Conservation (phyloP, 352 stramenopile species). For the Pythium pectinolyticum region DNA sequence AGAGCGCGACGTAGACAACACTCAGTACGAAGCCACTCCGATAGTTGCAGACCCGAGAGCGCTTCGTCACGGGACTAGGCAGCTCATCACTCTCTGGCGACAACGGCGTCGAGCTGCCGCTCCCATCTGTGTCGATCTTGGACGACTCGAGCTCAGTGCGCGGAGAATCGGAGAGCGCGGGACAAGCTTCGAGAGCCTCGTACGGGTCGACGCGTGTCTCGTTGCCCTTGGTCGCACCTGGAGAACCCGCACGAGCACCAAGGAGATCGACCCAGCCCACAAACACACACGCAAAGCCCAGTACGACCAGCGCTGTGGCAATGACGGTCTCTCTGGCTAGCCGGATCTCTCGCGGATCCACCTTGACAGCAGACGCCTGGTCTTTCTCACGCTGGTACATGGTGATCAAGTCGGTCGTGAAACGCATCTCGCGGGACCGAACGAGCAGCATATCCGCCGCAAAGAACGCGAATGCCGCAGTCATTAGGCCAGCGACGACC, state of each 20-base stretch:
- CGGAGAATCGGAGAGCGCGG: not conserved
- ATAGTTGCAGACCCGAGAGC: conserved; percentile 32
- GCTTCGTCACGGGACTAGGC: conserved; percentile 17
- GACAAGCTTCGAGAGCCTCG: conserved; percentile 2
- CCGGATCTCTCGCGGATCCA: conserved; percentile 33
- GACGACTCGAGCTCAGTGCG: no score
- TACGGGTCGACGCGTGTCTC: not conserved
- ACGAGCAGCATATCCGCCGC: conserved; percentile 45
- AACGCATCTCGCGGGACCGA: conserved; percentile 40
- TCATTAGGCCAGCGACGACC: conserved; percentile 30
- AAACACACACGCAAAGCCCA: conserved; percentile 28
- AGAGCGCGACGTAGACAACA: not conserved
- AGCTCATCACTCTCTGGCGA: no score
- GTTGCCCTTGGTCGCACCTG: not conserved
- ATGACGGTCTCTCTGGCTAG: conserved; percentile 24
- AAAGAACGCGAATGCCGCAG: conserved; percentile 29
- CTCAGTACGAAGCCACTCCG: not conserved
- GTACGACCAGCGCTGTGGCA: conserved; percentile 17
- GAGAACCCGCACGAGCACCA: not conserved
- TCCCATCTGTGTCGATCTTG: no score
- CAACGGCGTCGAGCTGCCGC: no score
- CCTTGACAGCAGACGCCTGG: conserved; percentile 27
- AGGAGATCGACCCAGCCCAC: conserved; percentile 11
- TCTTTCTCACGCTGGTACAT: conserved; percentile 41
- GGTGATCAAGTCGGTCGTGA: conserved; percentile 49